Evolutionary conservation across 257 asterid species (phyloP).

Genomic region (Nicotiana benthamiana): DNA sequence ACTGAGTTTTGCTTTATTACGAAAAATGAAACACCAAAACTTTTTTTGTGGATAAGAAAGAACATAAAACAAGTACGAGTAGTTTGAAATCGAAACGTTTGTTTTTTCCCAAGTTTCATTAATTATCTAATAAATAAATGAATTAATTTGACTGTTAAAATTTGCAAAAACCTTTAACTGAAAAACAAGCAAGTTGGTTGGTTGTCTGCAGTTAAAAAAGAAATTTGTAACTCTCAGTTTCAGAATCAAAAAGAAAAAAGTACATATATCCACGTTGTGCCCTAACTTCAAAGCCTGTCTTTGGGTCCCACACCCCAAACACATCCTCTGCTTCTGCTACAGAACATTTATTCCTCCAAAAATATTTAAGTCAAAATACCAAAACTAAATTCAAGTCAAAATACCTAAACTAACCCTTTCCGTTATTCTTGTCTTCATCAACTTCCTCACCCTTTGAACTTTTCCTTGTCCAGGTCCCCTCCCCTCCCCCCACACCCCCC

Average conservation of each 20-base stretch:
- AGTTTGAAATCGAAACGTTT: background rate
- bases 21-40: background rate
- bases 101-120: background rate
- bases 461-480: constrained; percentile 8
- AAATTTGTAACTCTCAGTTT: background rate
- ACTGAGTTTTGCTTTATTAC: too few relatives aligned
- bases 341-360: constrained; percentile 5
- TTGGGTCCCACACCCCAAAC: background rate
- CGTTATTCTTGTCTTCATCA: constrained; percentile 27
- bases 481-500: background rate
- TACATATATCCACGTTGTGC: background rate
- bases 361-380: constrained; percentile 6
- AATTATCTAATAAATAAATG: background rate
- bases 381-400: background rate
- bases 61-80: background rate
- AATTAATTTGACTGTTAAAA: background rate
- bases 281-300: background rate
- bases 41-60: background rate
- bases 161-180: background rate
- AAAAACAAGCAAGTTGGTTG: constrained; percentile 2
- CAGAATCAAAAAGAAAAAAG: background rate
- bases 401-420: constrained; percentile 28
- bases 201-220: constrained; percentile 14
- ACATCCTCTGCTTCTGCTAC: background rate
- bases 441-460: constrained; percentile 12